Base-by-base conservation (phyloP, 2,329 filamentous ascomycete genomes). In the Rutstroemia sydowiana region DNA sequence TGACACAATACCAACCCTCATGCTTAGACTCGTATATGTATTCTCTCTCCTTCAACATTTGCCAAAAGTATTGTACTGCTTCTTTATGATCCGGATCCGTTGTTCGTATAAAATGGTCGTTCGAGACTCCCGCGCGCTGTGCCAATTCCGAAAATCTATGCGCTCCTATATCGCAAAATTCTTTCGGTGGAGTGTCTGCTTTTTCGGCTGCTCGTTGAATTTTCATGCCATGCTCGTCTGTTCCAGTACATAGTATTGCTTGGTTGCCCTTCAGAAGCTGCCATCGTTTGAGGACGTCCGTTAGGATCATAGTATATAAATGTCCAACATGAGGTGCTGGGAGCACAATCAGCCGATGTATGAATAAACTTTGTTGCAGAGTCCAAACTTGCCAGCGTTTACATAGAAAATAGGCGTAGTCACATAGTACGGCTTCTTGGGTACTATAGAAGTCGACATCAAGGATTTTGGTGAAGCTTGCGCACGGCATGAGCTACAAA, bases 381-480 rank as follows among this genome's bases (percentile, higher is more conserved):
- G 5, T 31, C n/a, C 23, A 46, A 16, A 30, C 44, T 34, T 73
- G 91, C 88, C 83, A 51, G 91, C 88, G 78, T 98, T 98, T 73
- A 98, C 93, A 70, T 98, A 98, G 74, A 97, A 98, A 53, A 98
- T 98, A 2, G 93, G 93, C 8, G 90, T 95, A 5, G 93, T 97
- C 63, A 95, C 77, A 74, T 97, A 98, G 73, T 85, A 96, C 8
- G 92, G 90, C 73, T 97, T 97, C 55, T 71, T 68, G 3, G 45
- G 9, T n/a, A 42, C 40, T 13, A 32, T 44, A 1, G 58, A 53
- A 36, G 52, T 62, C 9, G 59, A 60, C 50, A 56, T 59, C 11
- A 49, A 47, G 36, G 43, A 30, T 28, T 47, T 45, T 32, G 41
- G 20, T 7, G 42, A 26, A 11, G 23, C 32, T 23, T 47, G 57